These are phyloP conservation scores for Taxillus chinensis DNA, from an alignment of 164 flowering plant genomes.

Conservation along the genomic window DNA sequence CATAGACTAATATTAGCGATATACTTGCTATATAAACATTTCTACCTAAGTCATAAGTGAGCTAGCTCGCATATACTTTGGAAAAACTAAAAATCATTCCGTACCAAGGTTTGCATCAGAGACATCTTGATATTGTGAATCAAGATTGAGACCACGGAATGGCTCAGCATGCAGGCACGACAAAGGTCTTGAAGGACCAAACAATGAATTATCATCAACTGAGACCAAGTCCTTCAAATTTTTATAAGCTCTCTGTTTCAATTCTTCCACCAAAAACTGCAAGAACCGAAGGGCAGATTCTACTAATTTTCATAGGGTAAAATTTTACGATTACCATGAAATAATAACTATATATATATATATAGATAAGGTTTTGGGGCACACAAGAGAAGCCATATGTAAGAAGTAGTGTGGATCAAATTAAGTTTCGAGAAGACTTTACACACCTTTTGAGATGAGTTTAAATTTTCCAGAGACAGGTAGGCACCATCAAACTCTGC, in stretches of 20 bases:
- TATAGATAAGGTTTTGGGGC: neutral
- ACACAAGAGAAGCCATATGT: neutral
- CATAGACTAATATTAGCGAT: no score
- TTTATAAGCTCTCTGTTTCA: constrained; percentile 37
- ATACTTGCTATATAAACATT: no score
- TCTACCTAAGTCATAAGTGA: no score
- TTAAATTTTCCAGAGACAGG: constrained; percentile 20
- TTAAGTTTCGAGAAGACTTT: neutral
- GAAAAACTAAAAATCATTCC: neutral
- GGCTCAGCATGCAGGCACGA: constrained; percentile 11
- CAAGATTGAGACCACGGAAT: constrained; percentile 10
- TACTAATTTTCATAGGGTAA: no score
- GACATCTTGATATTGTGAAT: constrained; percentile 13
- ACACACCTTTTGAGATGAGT: constrained; percentile 31
- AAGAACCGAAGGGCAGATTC: neutral
- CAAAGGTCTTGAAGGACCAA: constrained; percentile 16
- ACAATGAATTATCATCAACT: constrained; percentile 7
- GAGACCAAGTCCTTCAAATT: constrained; percentile 24
- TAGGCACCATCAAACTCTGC: constrained; percentile 36
- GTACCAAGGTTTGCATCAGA: constrained; percentile 27
- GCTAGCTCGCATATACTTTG: no score
- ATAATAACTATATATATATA: neutral
- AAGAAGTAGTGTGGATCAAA: neutral
- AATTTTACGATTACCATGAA: no score
- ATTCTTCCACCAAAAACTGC: constrained; percentile 41